Conservation (phyloP, 345 rosid species). For the Ricinus communis region DNA sequence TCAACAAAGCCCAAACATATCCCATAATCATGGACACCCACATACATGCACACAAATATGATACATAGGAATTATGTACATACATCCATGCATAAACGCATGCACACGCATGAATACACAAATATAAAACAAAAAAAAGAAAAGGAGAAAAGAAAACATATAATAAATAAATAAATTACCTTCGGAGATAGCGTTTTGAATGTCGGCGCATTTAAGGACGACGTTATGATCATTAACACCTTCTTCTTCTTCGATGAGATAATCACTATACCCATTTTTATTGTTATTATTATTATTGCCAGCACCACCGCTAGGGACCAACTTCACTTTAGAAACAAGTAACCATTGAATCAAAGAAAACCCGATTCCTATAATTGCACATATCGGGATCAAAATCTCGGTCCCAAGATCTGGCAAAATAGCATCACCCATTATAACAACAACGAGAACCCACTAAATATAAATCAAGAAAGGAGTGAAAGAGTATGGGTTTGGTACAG, state of each 20-base stretch:
- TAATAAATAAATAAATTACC: slow-evolving; percentile 30
- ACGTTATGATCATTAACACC: slow-evolving; percentile 79
- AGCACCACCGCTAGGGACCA: slow-evolving; percentile 36
- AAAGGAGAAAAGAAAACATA: neutral
- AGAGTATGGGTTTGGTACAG: neutral
- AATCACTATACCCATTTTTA: slow-evolving; percentile 61
- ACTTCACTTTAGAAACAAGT: slow-evolving; percentile 68
- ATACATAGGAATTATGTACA: neutral
- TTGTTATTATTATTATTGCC: neutral
- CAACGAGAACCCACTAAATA: neutral
- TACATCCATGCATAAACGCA: no score
- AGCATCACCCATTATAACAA: slow-evolving; percentile 35
- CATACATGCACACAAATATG: neutral
- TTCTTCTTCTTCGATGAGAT: slow-evolving; percentile 91
- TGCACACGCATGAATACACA: no score
- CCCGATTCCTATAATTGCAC: slow-evolving; percentile 74
- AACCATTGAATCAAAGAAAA: slow-evolving; percentile 77
- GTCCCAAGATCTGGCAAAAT: slow-evolving; percentile 71
- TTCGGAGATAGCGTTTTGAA: slow-evolving; percentile 83
- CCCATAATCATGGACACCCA: neutral
- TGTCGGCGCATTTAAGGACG: slow-evolving; percentile 83
- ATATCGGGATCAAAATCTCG: slow-evolving; percentile 75
- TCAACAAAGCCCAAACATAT: neutral
- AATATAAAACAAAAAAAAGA: neutral
- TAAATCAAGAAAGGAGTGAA: neutral